phyloP scores from a whole-genome alignment of 1,284 basidiomycete genomes.

The Polyporus tsugae region DNA sequence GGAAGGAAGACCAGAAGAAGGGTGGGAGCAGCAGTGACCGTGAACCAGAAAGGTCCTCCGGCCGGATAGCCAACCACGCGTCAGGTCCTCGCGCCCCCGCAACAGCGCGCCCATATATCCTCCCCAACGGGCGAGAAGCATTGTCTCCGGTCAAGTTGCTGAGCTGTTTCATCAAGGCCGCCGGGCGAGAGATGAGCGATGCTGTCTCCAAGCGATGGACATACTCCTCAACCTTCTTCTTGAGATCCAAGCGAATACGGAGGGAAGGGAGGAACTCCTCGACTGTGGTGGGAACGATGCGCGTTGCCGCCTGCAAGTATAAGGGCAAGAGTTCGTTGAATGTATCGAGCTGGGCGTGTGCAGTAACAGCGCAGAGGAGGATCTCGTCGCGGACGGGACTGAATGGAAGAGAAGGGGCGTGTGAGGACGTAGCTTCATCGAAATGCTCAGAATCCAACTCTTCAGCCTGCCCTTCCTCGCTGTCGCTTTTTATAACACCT shows the following conservation, averaged over 20 bases:
- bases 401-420: background rate
- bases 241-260: conserved; percentile 40
- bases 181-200: conserved; percentile 57
- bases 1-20: conserved; percentile 66
- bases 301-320: conserved; percentile 49
- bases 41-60: conserved; percentile 42
- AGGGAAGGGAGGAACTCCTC: conserved; percentile 48
- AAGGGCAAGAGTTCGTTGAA: conserved; percentile 60
- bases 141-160: conserved; percentile 49
- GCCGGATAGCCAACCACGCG: conserved; percentile 54
- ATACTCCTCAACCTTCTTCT: conserved; percentile 52
- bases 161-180: conserved; percentile 58
- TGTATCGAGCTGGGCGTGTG: conserved; percentile 61
- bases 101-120: conserved; percentile 57
- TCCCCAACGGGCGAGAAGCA: conserved; percentile 46
- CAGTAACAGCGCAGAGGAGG: conserved; percentile 61
- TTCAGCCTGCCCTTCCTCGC: conserved; percentile 7
- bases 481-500: conserved; percentile 8
- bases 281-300: conserved; percentile 45
- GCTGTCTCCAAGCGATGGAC: conserved; percentile 57
- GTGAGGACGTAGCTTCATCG: background rate
- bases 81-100: conserved; percentile 56
- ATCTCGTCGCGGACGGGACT: conserved; percentile 43
- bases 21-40: conserved; percentile 61
- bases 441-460: conserved; percentile 24